Percentiles rank a stretch among this genome's conserved stretches.
Conservation (phyloP, 768 basidiomycete species). For the Hypholoma fasciculare region DNA sequence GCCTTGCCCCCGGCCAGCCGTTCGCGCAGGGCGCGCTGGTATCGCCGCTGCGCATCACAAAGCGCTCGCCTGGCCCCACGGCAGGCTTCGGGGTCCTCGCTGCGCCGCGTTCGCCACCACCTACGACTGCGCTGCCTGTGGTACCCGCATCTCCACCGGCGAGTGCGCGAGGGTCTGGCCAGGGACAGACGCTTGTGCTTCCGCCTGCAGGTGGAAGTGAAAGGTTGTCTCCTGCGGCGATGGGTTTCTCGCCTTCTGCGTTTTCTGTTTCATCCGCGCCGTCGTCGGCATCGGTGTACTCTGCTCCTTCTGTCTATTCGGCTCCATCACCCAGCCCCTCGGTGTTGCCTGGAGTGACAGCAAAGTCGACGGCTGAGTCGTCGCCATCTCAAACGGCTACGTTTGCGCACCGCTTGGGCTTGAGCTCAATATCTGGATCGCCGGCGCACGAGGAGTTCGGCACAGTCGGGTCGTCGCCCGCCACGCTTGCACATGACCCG, state of each 20-base stretch:
- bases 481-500: not conserved
- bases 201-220: not conserved
- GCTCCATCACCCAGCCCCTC: not conserved
- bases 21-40: not conserved
- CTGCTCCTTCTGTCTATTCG: not conserved
- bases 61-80: constrained; percentile 22
- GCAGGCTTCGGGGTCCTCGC: not conserved
- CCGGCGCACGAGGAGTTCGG: not conserved
- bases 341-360: not conserved
- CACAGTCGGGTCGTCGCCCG: not conserved
- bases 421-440: not conserved
- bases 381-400: not conserved
- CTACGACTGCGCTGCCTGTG: not conserved
- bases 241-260: not conserved
- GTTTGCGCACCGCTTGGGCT: not conserved
- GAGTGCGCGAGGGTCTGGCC: not conserved
- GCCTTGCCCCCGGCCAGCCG: not conserved
- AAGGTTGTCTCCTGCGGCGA: not conserved
- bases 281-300: constrained; percentile 1
- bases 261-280: not conserved
- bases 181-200: not conserved
- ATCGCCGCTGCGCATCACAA: constrained; percentile 26
- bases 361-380: not conserved
- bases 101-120: not conserved
- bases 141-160: not conserved